Base-by-base conservation (phyloP, 257 asterid genomes). In the Primulina eburnea region DNA sequence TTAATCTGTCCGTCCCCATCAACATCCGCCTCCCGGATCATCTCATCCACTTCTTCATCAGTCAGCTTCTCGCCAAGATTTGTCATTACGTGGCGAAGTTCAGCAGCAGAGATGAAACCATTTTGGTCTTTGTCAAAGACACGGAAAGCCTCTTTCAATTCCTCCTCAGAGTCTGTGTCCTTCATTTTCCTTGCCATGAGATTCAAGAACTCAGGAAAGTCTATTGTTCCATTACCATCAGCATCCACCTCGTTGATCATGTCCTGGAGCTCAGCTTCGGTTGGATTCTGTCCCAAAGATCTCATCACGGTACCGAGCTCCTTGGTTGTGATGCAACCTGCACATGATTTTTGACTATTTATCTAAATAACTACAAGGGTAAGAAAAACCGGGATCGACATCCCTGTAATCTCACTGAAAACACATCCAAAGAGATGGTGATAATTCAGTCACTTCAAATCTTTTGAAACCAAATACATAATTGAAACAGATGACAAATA, bases 221-320 rank as follows among this genome's bases (percentile, higher is more conserved):
- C 90, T 0, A 85, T 85, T 61, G 90, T 85, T 60, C 90, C 90
- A 68, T 85, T 82, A 5, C 90, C 90, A 77, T 85, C 90, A 24
- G 90, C 90, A 76, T 85, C 90, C 38, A 85, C 90, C 73, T 85
- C 90, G 5, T 85, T 85, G 33, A 85, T 82, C 90, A 85, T 85
- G 58, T 85, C 90, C 65, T 85, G 90, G 62, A 85, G 90, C 86
- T 85, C 90, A 4, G 87, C 90, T 70, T 85, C 90, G 0, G 90
- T 85, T 0, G 90, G 90, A 71, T 85, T 85, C 80, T 85, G 90
- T 5, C 90, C 90, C 21, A 85, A 78, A 38, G 90, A 85, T 78
- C 90, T 85, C 90, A 85, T 85, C 80, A 85, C 90, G 0, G 90
- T 85, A 40, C 90, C 90, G 4, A 85, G 87, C 77, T 85, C 90